Evolutionary conservation across 192 early-diverging fungal species (phyloP).

Genomic region (Rhizophagus prolifer): DNA sequence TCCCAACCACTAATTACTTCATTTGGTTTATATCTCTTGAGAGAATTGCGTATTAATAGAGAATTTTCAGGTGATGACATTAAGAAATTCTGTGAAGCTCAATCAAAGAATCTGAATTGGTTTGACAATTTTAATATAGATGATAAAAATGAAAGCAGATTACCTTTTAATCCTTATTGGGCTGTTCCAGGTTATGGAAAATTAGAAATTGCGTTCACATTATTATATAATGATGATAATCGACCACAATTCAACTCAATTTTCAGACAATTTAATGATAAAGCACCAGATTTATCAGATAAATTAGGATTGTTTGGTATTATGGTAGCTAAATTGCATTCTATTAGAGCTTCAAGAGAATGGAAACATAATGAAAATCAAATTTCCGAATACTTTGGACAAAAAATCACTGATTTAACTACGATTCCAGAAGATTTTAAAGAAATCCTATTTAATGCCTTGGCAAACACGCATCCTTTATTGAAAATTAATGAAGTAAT

Average conservation of each 20-base stretch:
- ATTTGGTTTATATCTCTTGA: no score
- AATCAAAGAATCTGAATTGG: no score
- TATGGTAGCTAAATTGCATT: neutral
- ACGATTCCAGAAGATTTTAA: neutral
- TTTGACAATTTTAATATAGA: no score
- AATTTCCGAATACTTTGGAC: neutral
- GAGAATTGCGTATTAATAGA: no score
- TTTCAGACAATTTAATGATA: neutral
- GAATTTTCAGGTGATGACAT: no score
- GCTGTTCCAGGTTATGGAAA: no score
- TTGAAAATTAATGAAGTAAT: neutral
- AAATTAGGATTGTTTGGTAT: conserved; percentile 7
- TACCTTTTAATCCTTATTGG: no score
- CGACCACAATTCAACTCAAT: neutral
- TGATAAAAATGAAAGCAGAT: no score
- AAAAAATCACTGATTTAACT: neutral
- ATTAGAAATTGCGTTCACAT: no score
- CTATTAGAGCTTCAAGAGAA: conserved; percentile 18
- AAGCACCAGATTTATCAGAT: neutral
- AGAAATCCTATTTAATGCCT: neutral
- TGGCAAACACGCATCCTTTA: neutral
- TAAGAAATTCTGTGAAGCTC: no score
- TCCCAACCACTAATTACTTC: no score
- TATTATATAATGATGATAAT: neutral
- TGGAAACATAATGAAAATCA: neutral